These are phyloP conservation scores for Puccinia triticina DNA, from an alignment of 1,284 basidiomycete genomes.

Conservation along the genomic window DNA sequence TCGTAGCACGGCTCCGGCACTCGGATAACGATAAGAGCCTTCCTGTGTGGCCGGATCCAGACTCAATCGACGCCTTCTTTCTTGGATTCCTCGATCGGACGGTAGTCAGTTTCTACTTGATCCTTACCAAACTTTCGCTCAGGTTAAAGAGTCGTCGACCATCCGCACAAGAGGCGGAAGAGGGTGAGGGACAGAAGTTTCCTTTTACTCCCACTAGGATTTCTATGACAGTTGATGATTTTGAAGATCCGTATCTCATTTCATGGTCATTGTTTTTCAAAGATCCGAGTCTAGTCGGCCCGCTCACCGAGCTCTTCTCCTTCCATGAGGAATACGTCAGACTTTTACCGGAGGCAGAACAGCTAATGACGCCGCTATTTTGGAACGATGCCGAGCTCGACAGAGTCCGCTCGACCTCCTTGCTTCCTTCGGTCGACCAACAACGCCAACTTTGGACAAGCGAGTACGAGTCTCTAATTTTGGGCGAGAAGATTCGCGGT, in stretches of 20 bases:
- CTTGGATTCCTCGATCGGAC: conserved; percentile 18
- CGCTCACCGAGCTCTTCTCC: conserved; percentile 17
- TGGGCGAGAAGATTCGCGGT: not conserved
- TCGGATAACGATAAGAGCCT: not conserved
- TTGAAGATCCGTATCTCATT: too few species aligned
- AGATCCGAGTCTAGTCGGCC: not conserved
- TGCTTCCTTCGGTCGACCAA: conserved; percentile 21
- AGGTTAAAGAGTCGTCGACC: not conserved
- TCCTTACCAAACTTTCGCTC: conserved; percentile 31
- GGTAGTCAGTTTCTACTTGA: conserved; percentile 33
- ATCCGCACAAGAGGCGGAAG: not conserved
- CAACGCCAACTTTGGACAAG: conserved; percentile 5
- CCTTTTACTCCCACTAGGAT: too few species aligned
- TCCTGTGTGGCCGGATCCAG: not conserved
- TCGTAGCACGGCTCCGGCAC: not conserved
- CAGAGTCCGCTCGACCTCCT: conserved; percentile 2
- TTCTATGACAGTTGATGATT: too few species aligned
- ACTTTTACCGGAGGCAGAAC: not conserved
- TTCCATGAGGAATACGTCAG: conserved; percentile 39
- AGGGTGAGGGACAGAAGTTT: not conserved
- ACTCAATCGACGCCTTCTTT: not conserved
- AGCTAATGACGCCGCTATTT: conserved; percentile 38
- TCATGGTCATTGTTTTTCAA: too few species aligned
- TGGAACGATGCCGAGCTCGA: conserved; percentile 31
- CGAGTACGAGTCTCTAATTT: conserved; percentile 24